Percentiles rank a stretch among this genome's conserved stretches.
Conservation (phyloP, 2,329 filamentous ascomycete genomes). For the Aspergillus brunneoviolaceus region DNA sequence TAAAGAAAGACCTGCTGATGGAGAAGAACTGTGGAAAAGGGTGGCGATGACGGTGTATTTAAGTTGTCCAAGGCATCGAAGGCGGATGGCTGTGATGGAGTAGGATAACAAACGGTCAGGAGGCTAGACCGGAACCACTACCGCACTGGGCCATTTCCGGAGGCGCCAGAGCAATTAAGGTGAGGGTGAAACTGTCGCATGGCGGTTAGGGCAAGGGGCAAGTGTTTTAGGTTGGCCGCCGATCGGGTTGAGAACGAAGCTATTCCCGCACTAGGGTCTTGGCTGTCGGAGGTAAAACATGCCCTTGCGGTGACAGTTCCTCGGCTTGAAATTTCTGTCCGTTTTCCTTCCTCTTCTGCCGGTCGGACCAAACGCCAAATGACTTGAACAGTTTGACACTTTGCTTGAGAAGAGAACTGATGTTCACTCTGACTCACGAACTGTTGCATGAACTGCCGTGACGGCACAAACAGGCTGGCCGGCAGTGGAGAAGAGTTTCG, state of each 20-base stretch:
- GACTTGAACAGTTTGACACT: not conserved
- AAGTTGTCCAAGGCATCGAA: not conserved
- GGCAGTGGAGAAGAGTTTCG: not conserved
- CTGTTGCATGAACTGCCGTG: not conserved
- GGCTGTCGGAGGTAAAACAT: constrained; percentile 2
- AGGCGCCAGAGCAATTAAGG: constrained; percentile 8
- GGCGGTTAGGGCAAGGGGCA: constrained; percentile 4
- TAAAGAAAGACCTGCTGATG: constrained; percentile 3
- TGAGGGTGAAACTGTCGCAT: constrained; percentile 3
- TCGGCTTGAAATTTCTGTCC: not conserved
- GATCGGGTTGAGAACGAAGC: constrained; percentile 1
- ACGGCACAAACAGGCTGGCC: not conserved
- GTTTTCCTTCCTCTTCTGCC: not conserved
- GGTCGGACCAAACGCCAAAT: not conserved
- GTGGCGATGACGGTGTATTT: not conserved
- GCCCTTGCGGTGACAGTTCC: not conserved
- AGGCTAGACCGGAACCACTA: not conserved
- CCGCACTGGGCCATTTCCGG: not conserved
- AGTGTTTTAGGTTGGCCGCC: constrained; percentile 6
- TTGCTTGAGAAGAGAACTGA: not conserved
- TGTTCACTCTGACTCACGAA: not conserved
- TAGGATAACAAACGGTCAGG: constrained; percentile 3
- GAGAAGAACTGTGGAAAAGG: not conserved
- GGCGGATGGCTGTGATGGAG: not conserved
- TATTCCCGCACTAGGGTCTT: constrained; percentile 3